phyloP scores from a whole-genome alignment of 1,284 basidiomycete species.

The Garcileccinum viscosum region DNA sequence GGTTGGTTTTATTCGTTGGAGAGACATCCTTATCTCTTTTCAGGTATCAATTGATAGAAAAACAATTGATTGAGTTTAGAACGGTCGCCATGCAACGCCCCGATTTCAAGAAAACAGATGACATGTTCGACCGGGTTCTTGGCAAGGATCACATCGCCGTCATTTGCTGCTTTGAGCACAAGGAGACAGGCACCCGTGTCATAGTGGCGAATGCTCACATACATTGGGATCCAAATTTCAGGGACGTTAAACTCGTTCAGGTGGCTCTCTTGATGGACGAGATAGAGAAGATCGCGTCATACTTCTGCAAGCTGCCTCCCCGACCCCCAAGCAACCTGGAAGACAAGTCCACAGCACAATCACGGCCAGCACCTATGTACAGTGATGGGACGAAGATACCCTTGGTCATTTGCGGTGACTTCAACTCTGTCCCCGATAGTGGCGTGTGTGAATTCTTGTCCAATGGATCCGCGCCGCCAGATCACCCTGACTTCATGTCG shows the following conservation, averaged over 20 bases:
- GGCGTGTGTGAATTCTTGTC: slow-evolving; percentile 94
- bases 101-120: slow-evolving; percentile 98
- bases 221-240: slow-evolving; percentile 91
- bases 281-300: slow-evolving; percentile 86
- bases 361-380: slow-evolving; percentile 71
- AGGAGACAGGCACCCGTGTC: slow-evolving; percentile 84
- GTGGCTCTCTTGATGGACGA: slow-evolving; percentile 92
- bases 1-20: neutral
- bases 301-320: slow-evolving; percentile 86
- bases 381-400: slow-evolving; percentile 89
- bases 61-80: slow-evolving; percentile 94
- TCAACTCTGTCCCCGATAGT: slow-evolving; percentile 88
- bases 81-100: slow-evolving; percentile 91
- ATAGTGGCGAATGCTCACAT: slow-evolving; percentile 93
- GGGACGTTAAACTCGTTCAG: slow-evolving; percentile 98
- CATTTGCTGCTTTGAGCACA: slow-evolving; percentile 87
- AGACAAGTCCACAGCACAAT: slow-evolving; percentile 41
- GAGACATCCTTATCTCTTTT: slow-evolving; percentile 14
- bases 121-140: slow-evolving; percentile 99
- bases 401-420: slow-evolving; percentile 91
- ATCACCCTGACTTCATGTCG: slow-evolving; percentile 93
- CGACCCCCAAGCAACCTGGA: slow-evolving; percentile 49
- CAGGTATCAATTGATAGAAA: slow-evolving; percentile 93
- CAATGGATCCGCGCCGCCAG: slow-evolving; percentile 70
- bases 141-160: slow-evolving; percentile 96